A percentile compares a stretch with the other conserved stretches of the same genome.
Conservation (phyloP, 163 green algal genomes). For the Volvox carteri region DNA sequence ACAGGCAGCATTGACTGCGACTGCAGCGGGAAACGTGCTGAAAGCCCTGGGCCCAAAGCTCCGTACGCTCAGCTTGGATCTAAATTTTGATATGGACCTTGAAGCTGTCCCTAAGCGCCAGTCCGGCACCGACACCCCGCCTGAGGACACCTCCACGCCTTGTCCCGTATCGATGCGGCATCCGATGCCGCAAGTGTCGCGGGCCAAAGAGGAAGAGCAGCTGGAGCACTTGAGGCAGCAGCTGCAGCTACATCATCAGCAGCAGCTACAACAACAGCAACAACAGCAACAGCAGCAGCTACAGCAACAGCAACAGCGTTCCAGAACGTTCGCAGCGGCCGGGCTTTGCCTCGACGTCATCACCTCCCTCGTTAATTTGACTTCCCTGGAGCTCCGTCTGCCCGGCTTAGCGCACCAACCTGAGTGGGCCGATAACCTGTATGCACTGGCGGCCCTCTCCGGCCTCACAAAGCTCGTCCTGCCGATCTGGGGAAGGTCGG, state of each 20-base stretch:
- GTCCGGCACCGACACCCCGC: not conserved
- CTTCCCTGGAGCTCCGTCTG: constrained; percentile 19
- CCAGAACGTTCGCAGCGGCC: not conserved
- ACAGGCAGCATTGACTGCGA: no score
- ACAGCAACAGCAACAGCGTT: constrained; percentile 8
- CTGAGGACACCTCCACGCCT: not conserved
- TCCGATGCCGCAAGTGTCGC: not conserved
- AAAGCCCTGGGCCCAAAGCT: not conserved
- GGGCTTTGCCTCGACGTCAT: not conserved
- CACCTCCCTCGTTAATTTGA: not conserved
- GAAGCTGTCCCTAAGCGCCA: not conserved
- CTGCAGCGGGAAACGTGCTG: no score
- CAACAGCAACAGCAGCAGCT: constrained; percentile 9
- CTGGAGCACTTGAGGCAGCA: no score
- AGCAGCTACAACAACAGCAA: not conserved
- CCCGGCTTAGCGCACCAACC: not conserved
- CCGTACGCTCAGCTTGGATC: not conserved
- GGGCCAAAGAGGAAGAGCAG: no score
- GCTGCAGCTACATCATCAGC: not conserved
- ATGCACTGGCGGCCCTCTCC: not conserved
- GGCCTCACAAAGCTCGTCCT: constrained; percentile 1
- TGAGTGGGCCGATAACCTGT: not conserved
- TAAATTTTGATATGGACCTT: not conserved
- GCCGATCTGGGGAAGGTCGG: not conserved
- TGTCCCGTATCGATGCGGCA: not conserved